Evolutionary conservation across 208 protist species (phyloP).

Genomic region (Naegleria gruberi): DNA sequence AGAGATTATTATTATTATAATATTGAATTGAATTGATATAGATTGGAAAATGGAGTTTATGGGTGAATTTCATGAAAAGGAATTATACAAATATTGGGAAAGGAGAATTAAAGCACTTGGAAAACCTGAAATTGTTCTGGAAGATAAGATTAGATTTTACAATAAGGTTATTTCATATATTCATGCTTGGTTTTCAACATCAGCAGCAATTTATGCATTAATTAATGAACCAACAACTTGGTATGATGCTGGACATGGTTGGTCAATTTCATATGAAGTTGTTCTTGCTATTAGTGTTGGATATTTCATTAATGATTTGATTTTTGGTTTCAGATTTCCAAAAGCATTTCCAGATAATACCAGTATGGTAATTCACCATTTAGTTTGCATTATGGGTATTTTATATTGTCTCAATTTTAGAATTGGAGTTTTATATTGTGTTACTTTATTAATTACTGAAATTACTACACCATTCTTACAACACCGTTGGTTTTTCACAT

Average conservation of each 20-base stretch:
- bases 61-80: background rate
- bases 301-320: slow-evolving; percentile 9
- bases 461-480: slow-evolving; percentile 4
- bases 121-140: background rate
- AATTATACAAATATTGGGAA: background rate
- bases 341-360: background rate
- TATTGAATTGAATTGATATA: too few relatives aligned
- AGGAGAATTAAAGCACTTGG: background rate
- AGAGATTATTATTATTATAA: too few relatives aligned
- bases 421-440: background rate
- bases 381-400: slow-evolving; percentile 1
- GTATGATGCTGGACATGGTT: background rate
- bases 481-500: background rate
- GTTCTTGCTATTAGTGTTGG: slow-evolving; percentile 7
- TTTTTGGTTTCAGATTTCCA: background rate
- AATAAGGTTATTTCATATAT: background rate
- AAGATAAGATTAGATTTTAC: background rate
- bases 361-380: background rate
- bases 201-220: background rate
- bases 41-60: background rate
- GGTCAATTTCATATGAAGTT: background rate
- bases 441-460: slow-evolving; percentile 1
- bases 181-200: background rate
- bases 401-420: background rate
- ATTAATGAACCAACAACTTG: background rate